These are phyloP conservation scores for Didymosphaeria variabile DNA, from an alignment of 2,329 filamentous ascomycete genomes.

Conservation along the genomic window DNA sequence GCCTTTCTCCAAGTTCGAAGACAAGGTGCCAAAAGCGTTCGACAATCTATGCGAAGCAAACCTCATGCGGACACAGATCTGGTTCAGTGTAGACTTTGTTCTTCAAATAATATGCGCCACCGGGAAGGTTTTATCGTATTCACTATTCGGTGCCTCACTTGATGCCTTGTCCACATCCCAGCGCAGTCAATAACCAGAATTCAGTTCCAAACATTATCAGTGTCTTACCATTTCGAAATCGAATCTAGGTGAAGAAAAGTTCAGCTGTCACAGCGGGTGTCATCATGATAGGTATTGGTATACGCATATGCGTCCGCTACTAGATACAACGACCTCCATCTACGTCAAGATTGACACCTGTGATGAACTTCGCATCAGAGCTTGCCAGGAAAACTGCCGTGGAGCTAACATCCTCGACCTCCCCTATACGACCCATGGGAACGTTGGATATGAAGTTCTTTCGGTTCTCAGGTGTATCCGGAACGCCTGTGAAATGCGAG, in stretches of 20 bases:
- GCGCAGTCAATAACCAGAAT: too few relatives aligned
- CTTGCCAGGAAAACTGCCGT: slow-evolving; percentile 66
- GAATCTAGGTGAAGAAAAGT: not conserved
- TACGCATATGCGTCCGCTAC: not conserved
- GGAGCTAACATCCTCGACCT: slow-evolving; percentile 68
- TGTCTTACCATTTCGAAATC: too few relatives aligned
- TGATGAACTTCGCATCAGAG: slow-evolving; percentile 68
- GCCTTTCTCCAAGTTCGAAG: not conserved
- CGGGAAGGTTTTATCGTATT: too few relatives aligned
- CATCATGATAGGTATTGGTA: too few relatives aligned
- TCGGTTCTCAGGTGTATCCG: slow-evolving; percentile 66
- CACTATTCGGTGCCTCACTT: too few relatives aligned
- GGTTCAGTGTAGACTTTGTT: too few relatives aligned
- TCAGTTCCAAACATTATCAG: too few relatives aligned
- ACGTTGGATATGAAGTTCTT: slow-evolving; percentile 64
- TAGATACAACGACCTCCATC: slow-evolving; percentile 52
- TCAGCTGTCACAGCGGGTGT: not conserved
- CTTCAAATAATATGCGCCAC: too few relatives aligned
- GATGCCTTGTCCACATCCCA: too few relatives aligned
- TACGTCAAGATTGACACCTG: slow-evolving; percentile 58
- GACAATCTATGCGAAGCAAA: too few relatives aligned
- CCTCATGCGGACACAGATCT: too few relatives aligned
- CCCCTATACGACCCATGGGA: slow-evolving; percentile 67
- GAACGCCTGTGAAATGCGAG: slow-evolving; percentile 66
- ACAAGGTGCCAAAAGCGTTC: too few relatives aligned